A percentile compares a stretch with the other conserved stretches of the same genome.
Evolutionary conservation across 106 monocot species (phyloP).

Genomic region (Dioscorea zingiberensis): DNA sequence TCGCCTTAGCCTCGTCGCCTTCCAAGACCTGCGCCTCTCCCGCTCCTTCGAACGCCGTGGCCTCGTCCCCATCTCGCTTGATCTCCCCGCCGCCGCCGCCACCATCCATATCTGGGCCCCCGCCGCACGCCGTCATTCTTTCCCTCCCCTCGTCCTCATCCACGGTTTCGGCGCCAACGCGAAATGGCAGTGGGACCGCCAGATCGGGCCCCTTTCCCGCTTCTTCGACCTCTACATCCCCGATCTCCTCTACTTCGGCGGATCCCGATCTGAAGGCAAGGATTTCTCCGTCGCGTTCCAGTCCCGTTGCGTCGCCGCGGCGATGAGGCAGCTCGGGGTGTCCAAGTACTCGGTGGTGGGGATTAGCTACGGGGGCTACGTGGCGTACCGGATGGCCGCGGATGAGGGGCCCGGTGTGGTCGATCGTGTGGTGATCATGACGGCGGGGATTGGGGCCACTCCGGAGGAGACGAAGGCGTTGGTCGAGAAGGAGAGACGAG

Average conservation of each 20-base stretch:
- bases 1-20: conserved; percentile 7
- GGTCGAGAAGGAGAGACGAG: conserved; percentile 34
- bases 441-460: conserved; percentile 29
- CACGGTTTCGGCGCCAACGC: conserved; percentile 63
- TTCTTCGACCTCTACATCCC: conserved; percentile 55
- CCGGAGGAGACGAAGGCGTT: conserved; percentile 26
- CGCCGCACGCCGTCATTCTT: background rate
- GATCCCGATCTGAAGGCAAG: conserved; percentile 10
- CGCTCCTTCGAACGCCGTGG: conserved; percentile 15
- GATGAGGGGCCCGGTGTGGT: conserved; percentile 20
- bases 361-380: conserved; percentile 63
- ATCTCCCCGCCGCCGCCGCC: conserved; percentile 2
- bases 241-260: conserved; percentile 59
- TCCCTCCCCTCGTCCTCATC: conserved; percentile 37
- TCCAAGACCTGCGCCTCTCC: conserved; percentile 10
- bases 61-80: conserved; percentile 4
- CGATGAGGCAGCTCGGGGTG: conserved; percentile 38
- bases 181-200: conserved; percentile 46
- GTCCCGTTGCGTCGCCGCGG: conserved; percentile 32
- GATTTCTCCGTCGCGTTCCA: conserved; percentile 41
- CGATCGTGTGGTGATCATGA: conserved; percentile 39
- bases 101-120: conserved; percentile 46
- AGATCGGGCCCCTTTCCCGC: conserved; percentile 33
- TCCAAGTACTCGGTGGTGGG: conserved; percentile 38
- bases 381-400: conserved; percentile 58